Conservation (phyloP, 352 stramenopile genomes). For the Globisporangium cederbergense region DNA sequence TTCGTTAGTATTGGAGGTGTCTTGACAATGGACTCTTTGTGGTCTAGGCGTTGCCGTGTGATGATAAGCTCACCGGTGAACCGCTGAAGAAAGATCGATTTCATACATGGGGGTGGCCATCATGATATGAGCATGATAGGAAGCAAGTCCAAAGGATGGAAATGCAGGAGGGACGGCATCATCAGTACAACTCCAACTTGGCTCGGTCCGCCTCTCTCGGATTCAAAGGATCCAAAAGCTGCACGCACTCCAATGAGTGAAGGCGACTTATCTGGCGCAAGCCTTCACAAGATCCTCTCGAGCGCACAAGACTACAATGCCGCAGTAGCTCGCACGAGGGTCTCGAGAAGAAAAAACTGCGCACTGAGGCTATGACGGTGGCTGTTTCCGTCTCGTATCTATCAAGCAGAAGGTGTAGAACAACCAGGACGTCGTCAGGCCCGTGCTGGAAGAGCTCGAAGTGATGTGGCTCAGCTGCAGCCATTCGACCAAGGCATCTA, state of each 20-base stretch:
- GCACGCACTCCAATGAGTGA: neutral
- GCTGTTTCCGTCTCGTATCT: conserved; percentile 54
- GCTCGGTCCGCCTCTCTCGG: neutral
- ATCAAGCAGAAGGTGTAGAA: conserved; percentile 51
- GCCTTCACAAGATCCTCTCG: neutral
- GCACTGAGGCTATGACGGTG: neutral
- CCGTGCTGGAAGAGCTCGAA: conserved; percentile 62
- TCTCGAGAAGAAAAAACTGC: neutral
- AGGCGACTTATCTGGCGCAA: neutral
- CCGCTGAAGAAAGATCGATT: no score
- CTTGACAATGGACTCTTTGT: no score
- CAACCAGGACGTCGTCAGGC: conserved; percentile 58
- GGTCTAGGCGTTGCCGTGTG: no score
- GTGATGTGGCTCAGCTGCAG: conserved; percentile 52
- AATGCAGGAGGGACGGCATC: no score
- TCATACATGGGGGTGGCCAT: no score
- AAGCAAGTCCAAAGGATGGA: no score
- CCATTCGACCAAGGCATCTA: conserved; percentile 33
- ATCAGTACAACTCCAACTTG: neutral
- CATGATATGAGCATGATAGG: no score
- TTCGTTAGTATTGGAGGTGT: no score
- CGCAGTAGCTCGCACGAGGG: neutral
- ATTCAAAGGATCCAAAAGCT: neutral
- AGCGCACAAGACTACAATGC: neutral
- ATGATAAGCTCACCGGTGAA: no score